Evolutionary conservation across 345 rosid species (phyloP), one percentile per base, ranked within the genome.

Genomic region (Populus simonii): DNA sequence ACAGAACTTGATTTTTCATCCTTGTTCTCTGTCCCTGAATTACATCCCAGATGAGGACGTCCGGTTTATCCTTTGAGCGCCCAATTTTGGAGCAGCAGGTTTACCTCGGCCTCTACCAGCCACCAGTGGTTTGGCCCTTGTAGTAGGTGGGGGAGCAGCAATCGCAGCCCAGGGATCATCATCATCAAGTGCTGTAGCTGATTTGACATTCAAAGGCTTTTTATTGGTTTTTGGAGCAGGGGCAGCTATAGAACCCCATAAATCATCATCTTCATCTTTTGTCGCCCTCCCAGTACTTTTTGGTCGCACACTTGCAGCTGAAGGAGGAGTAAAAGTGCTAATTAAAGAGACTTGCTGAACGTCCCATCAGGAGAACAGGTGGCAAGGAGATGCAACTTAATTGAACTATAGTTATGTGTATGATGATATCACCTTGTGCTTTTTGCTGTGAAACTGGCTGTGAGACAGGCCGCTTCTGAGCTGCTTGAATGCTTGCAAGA

Each of bases 191-290:
- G 86, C 43, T 53, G 83, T 83, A 51, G 92, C 75, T 71, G 89
- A 1, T 81, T 88, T 96, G 55, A 83, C 83, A 80, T 85, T 93
- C 87, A 92, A 83, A 41, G 97, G 88, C 82, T 85, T 92, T 35
- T 93, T 91, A 39, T 86, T 29, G 11, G 91, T 86, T 80, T 84
- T 90, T 33, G 99, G 98, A 22, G 88, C 83, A 74, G 98, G 89
- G 22, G 97, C 96, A 62, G 99, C 98, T 66, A 96, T 89, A 43
- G 99, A 87, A 73, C 99, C 95, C 99, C 99, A 96, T 78, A 96
- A 85, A 85, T 96, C 98, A 81, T 90, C 97, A 41, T 91, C 98
- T 78, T 93, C 91, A 9, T 87, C 78, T 78, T 87, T 92, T 1
- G 74, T 45, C 72, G 74, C 88, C 86, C 88, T 93, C 20, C 13